These are phyloP conservation scores for Aspergillus persii DNA, from an alignment of 2,329 filamentous ascomycete species.

Conservation along the genomic window DNA sequence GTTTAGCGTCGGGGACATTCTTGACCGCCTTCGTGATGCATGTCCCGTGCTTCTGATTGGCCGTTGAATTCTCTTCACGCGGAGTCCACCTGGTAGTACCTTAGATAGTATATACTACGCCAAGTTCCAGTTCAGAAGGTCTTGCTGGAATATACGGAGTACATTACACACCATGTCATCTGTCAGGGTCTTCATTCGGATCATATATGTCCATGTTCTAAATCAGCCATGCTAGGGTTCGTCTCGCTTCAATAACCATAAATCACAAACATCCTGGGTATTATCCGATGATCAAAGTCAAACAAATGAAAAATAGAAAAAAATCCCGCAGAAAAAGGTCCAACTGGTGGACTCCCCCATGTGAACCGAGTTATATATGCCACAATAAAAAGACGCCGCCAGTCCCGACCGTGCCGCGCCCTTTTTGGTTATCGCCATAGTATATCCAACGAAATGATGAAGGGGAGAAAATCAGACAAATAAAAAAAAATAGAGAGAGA, in stretches of 20 bases:
- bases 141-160: no score
- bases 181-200: conserved; percentile 1
- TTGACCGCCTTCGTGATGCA: conserved; percentile 8
- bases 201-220: conserved; percentile 13
- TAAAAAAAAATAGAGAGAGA: conserved; percentile 1
- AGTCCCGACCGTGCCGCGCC: conserved; percentile 4
- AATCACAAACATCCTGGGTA: conserved; percentile 29
- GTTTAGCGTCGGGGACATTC: conserved; percentile 22
- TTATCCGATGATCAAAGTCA: conserved; percentile 22
- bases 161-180: neutral
- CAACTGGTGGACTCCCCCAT: neutral
- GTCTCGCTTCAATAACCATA: conserved; percentile 15
- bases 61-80: no score
- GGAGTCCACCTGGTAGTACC: no score
- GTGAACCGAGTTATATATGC: neutral
- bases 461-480: neutral
- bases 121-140: no score
- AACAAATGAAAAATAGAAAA: neutral
- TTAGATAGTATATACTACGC: no score
- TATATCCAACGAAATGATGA: conserved; percentile 11
- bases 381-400: conserved; percentile 14
- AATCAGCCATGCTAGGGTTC: conserved; percentile 9
- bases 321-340: neutral
- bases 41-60: no score
- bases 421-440: conserved; percentile 9